These are phyloP conservation scores for Kregervanrija pseudodelftensis DNA, from an alignment of 805 yeast genomes.

Conservation along the genomic window DNA sequence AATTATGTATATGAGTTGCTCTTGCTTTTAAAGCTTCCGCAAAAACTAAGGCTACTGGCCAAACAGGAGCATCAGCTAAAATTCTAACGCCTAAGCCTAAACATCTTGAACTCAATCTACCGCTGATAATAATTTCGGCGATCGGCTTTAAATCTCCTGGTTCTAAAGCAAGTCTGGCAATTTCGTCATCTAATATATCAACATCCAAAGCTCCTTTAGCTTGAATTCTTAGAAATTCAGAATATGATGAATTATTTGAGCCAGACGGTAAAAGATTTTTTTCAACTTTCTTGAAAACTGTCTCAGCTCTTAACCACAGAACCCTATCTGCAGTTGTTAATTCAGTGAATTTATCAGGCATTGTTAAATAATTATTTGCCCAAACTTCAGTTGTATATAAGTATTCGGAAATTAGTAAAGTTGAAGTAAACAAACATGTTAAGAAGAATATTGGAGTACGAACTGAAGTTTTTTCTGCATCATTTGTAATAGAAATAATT, in stretches of 20 bases:
- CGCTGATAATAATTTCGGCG: slow-evolving; percentile 38
- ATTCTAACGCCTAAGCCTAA: slow-evolving; percentile 68
- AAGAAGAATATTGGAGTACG: slow-evolving; percentile 73
- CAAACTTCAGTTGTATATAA: slow-evolving; percentile 49
- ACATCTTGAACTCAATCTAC: slow-evolving; percentile 48
- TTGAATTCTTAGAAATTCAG: slow-evolving; percentile 51
- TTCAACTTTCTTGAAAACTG: slow-evolving; percentile 54
- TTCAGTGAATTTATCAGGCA: slow-evolving; percentile 14
- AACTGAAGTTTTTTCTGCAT: slow-evolving; percentile 59
- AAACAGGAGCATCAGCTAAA: slow-evolving; percentile 77
- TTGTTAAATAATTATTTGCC: slow-evolving; percentile 32
- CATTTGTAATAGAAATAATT: slow-evolving; percentile 56
- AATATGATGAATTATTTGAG: slow-evolving; percentile 43
- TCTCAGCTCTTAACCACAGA: slow-evolving; percentile 59
- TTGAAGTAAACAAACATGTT: slow-evolving; percentile 59
- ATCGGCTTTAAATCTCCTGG: slow-evolving; percentile 40
- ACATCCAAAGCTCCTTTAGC: slow-evolving; percentile 56
- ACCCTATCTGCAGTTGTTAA: slow-evolving; percentile 43
- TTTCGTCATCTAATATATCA: slow-evolving; percentile 39
- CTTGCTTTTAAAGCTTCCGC: slow-evolving; percentile 74
- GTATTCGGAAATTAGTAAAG: slow-evolving; percentile 57
- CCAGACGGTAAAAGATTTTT: slow-evolving; percentile 46
- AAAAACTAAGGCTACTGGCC: slow-evolving; percentile 76
- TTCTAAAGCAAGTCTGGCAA: slow-evolving; percentile 40
- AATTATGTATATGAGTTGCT: slow-evolving; percentile 34